Evolutionary conservation across 1,139 yeast genomes (phyloP), one percentile per base, ranked within the genome.

Genomic region (Pichia sp.): DNA sequence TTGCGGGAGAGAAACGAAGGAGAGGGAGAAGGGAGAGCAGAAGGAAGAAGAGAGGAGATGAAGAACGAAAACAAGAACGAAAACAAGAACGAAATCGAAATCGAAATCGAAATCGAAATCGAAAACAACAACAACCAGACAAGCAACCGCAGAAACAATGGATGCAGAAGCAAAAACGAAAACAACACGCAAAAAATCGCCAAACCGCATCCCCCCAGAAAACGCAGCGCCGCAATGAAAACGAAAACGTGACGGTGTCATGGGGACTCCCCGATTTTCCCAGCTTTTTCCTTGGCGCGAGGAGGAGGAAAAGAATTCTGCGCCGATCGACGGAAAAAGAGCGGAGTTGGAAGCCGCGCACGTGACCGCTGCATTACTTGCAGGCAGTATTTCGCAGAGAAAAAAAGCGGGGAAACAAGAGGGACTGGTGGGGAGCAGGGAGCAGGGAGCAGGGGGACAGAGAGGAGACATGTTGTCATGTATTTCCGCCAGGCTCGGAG

Each of bases 1-100:
- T 19, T 19, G 23, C 23, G 23, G 23, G 3, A n/a, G 15, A 11
- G 13, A 2, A 78, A 62, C 2, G 10, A 6, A 15, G 19, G 36
- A 4, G 30, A 7, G 29, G n/a, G 23, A 40, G 26, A 29, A 40
- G 43, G 26, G 32, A n/a, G n/a, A 11, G n/a, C 15, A 23, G 40
- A 23, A 32, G 45, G 38, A 19, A 40, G 16, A 13, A 47, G n/a
- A 36, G 29, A 26, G 13, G 30, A 16, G 7, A 16, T 31, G 32
- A 44, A 15, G n/a, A 15, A 36, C 10, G 40, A 8, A 19, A 19
- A 6, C 10, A 13, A 38, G 31, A 38, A 47, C n/a, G 32, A 15
- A 34, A 10, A n/a, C 5, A 7, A n/a, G n/a, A 7, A 40, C 13
- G 29, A 45, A 11, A 8, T 7, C 11, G 13, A 13, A n/a, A 31